Evolutionary conservation across 1,139 yeast species (phyloP), one percentile per base, ranked within the genome.

Genomic region (Torulaspora globosa): DNA sequence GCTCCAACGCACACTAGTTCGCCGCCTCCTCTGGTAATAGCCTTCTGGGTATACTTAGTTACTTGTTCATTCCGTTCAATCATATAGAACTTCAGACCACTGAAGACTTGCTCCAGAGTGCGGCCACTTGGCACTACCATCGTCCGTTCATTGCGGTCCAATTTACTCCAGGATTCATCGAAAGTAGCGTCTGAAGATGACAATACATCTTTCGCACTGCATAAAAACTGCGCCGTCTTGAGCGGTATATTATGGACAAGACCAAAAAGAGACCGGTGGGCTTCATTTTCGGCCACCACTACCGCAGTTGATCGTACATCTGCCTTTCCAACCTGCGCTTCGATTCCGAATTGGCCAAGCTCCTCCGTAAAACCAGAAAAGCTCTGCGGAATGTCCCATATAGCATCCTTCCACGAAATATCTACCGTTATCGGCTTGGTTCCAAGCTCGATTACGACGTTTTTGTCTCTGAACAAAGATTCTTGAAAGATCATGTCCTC

Each of bases 391-490:
- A 50, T 35, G 16, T 47, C 52, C 56, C 58, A 53, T 11, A 49
- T 26, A 10, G 36, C 41, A 15, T 43, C 43, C n/a, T 37, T 33
- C 53, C 55, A 49, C n/a, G 31, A 26, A 2, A 58, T 3, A 3
- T 36, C 36, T 3, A 59, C 52, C 9, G 14, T 34, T 14, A 59
- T 44, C 3, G 67, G 67, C 12, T 43, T 45, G 7, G 60, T 55
- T 5, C 67, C 67, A 36, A 62, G 44, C 16, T 50, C 48, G 5
- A 59, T 19, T 6, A 30, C 16, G 10, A 45, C 24, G 5, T n/a
- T 43, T 16, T 29, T 39, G 14, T 1, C 28, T 19, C 9, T 33
- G 29, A 28, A 19, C 18, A 21, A 29, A 21, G 28, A 31, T 16
- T 21, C 44, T 27, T 37, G 19, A 26, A 57, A 50, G 5, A 12